A percentile compares a stretch with the other conserved stretches of the same genome.
These are phyloP conservation scores for Kwoniella shandongensis DNA, from an alignment of 768 basidiomycete species.

Conservation along the genomic window DNA sequence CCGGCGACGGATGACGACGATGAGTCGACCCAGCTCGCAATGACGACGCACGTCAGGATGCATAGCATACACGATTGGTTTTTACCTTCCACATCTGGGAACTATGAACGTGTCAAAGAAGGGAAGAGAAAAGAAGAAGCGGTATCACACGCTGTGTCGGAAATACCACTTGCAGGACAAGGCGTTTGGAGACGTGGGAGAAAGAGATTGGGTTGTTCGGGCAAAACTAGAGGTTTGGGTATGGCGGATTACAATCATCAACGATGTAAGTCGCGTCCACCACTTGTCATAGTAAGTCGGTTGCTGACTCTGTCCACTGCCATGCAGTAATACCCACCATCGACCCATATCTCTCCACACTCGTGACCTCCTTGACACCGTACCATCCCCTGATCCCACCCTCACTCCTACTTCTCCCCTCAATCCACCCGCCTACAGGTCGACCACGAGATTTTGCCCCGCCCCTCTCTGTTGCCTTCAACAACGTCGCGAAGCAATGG, in stretches of 20 bases:
- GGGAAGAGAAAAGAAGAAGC: neutral
- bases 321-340: slow-evolving; percentile 7
- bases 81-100: slow-evolving; percentile 12
- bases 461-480: slow-evolving; percentile 35
- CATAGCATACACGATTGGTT: slow-evolving; percentile 27
- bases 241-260: neutral
- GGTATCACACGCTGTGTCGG: neutral
- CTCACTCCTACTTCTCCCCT: slow-evolving; percentile 36
- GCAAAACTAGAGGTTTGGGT: neutral
- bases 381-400: slow-evolving; percentile 30
- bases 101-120: slow-evolving; percentile 16
- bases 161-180: neutral
- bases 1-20: neutral
- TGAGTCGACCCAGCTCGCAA: neutral
- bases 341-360: slow-evolving; percentile 21
- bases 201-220: slow-evolving; percentile 10
- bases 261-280: neutral
- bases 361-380: slow-evolving; percentile 25
- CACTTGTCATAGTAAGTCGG: neutral
- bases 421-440: slow-evolving; percentile 36
- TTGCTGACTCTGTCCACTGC: neutral
- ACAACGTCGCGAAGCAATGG: slow-evolving; percentile 28
- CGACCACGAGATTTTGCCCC: slow-evolving; percentile 41
- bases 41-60: slow-evolving; percentile 13
- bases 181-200: slow-evolving; percentile 15